Percentiles rank a stretch among this genome's conserved stretches.
These are phyloP conservation scores for Neurospora sp. DNA, from an alignment of 495 filamentous ascomycete genomes.

Conservation along the genomic window DNA sequence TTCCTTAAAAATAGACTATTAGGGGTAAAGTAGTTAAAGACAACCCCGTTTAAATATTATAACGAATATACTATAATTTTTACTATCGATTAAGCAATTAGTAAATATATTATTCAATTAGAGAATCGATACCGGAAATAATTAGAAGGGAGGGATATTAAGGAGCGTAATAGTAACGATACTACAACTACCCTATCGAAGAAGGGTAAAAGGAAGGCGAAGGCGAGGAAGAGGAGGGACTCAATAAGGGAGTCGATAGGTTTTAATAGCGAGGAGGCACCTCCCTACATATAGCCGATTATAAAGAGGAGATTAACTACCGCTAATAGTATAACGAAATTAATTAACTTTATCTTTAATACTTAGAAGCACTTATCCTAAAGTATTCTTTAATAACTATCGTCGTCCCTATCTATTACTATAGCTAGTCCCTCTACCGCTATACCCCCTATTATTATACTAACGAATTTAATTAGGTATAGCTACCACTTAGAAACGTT, in stretches of 20 bases:
- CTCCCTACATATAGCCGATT: too few relatives aligned
- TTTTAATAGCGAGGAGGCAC: too few relatives aligned
- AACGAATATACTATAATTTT: background rate
- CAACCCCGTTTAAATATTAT: background rate
- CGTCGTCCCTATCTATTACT: background rate
- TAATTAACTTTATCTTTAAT: background rate
- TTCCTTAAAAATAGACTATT: background rate
- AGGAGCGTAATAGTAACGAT: background rate
- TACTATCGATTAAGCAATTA: background rate
- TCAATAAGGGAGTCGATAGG: too few relatives aligned
- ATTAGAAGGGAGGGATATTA: background rate
- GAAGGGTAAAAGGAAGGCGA: too few relatives aligned
- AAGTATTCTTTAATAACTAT: background rate
- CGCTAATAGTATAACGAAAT: background rate
- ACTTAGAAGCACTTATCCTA: background rate
- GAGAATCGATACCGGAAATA: background rate
- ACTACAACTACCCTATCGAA: accelerated
- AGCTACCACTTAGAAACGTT: too few relatives aligned
- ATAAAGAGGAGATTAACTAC: background rate
- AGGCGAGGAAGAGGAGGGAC: too few relatives aligned
- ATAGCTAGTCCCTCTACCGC: too few relatives aligned
- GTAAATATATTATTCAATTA: background rate
- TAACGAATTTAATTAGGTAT: too few relatives aligned
- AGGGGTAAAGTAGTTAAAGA: background rate
- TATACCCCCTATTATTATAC: too few relatives aligned